phyloP scores from a whole-genome alignment of 164 flowering plant genomes.

The Liquidambar formosana region DNA sequence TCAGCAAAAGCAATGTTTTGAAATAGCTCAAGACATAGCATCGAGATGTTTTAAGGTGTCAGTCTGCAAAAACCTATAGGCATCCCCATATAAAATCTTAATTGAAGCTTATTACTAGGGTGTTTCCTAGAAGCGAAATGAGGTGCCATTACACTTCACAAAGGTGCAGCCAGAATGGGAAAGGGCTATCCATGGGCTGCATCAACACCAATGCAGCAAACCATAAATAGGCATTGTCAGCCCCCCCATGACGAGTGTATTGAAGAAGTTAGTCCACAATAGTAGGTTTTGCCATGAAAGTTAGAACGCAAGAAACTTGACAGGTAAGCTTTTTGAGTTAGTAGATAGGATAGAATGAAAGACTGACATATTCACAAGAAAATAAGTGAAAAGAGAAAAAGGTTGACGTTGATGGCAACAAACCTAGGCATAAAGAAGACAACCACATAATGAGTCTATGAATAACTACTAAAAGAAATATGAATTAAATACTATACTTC shows the following conservation, averaged over 20 bases:
- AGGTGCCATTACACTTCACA: not conserved
- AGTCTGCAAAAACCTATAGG: too few species aligned
- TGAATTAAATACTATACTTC: too few species aligned
- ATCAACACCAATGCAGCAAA: not conserved
- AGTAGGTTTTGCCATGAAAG: not conserved
- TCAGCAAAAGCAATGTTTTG: not conserved
- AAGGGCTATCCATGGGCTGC: not conserved
- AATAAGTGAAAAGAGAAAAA: not conserved
- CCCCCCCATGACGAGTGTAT: not conserved
- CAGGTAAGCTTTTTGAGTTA: not conserved
- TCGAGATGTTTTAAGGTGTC: not conserved
- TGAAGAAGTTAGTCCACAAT: not conserved
- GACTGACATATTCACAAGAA: not conserved
- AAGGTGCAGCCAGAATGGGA: too few species aligned
- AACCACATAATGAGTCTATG: not conserved
- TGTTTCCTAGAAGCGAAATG: not conserved
- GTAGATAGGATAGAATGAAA: not conserved
- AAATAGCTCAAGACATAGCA: not conserved
- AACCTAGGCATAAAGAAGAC: too few species aligned
- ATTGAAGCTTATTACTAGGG: too few species aligned
- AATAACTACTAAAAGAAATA: not conserved
- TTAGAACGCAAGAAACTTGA: too few species aligned
- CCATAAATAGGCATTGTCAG: not conserved
- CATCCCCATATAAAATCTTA: too few species aligned
- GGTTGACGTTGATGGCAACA: too few species aligned